Conservation (phyloP, 129 eudicot species). For the Flaveria sonorensis region DNA sequence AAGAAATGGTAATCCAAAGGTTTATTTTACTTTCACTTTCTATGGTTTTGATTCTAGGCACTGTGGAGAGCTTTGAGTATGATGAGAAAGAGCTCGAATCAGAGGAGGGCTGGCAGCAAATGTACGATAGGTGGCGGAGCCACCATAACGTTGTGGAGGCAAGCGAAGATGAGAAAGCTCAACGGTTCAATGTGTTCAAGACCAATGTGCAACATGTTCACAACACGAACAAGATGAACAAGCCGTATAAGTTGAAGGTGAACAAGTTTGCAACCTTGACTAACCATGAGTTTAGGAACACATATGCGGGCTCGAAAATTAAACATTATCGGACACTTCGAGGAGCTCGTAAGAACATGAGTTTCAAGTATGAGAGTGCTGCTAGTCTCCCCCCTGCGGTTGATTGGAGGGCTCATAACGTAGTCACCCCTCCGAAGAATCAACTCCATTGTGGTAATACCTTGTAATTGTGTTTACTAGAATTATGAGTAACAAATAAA, state of each 20-base stretch:
- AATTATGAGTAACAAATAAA: too few species aligned
- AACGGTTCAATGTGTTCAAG: constrained; percentile 68
- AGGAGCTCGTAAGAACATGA: constrained; percentile 35
- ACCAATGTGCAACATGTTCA: constrained; percentile 63
- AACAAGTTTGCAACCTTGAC: constrained; percentile 87
- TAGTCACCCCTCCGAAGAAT: constrained; percentile 53
- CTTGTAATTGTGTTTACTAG: background rate
- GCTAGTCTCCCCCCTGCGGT: constrained; percentile 47
- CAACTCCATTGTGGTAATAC: constrained; percentile 74
- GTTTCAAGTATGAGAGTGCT: constrained; percentile 51
- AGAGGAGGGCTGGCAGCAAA: constrained; percentile 53
- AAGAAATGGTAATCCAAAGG: constrained; percentile 34
- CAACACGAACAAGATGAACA: constrained; percentile 64
- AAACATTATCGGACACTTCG: constrained; percentile 38
- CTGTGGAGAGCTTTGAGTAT: constrained; percentile 56
- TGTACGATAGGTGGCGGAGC: constrained; percentile 85
- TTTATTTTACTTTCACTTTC: constrained; percentile 39
- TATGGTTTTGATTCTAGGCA: constrained; percentile 39
- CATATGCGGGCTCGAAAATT: constrained; percentile 59
- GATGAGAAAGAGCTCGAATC: constrained; percentile 63
- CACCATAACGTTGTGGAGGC: constrained; percentile 53
- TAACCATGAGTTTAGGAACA: constrained; percentile 61
- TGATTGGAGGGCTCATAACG: constrained; percentile 67
- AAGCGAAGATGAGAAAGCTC: constrained; percentile 59
- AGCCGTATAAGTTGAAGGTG: constrained; percentile 67